phyloP scores from a whole-genome alignment of 305 asterid genomes.

The Ajuga reptans region DNA sequence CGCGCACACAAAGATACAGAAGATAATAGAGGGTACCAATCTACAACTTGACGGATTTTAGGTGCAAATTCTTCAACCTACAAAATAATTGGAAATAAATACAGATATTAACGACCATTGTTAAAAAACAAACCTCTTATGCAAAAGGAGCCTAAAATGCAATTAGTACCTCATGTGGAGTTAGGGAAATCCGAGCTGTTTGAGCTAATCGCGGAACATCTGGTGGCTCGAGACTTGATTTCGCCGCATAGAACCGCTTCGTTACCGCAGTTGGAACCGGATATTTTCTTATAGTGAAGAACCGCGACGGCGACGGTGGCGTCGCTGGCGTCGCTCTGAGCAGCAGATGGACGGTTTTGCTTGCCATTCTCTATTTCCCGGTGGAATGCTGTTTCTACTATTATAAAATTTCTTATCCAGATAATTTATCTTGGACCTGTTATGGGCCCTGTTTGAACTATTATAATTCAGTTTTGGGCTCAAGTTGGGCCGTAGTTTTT shows the following conservation, averaged over 20 bases:
- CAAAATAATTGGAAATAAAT: not conserved
- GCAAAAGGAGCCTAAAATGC: not conserved
- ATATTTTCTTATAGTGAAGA: constrained; percentile 25
- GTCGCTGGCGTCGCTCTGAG: constrained; percentile 24
- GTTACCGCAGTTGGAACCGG: constrained; percentile 1
- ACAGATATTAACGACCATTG: not conserved
- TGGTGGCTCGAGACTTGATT: constrained; percentile 60
- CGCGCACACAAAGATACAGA: not conserved
- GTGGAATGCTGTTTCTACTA: not conserved
- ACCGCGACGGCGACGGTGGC: constrained; percentile 11
- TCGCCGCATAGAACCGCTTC: constrained; percentile 33
- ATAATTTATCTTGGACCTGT: not conserved
- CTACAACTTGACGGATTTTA: constrained; percentile 72
- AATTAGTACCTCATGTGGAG: constrained; percentile 37
- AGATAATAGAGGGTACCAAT: constrained; percentile 42
- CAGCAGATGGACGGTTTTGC: constrained; percentile 36
- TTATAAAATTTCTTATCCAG: not conserved
- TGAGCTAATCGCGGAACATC: constrained; percentile 62
- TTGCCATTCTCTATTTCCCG: constrained; percentile 35
- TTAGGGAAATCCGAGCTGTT: constrained; percentile 84
- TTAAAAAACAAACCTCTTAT: not conserved
- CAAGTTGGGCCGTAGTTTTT: too few species aligned
- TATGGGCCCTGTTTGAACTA: not conserved
- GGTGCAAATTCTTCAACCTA: constrained; percentile 82
- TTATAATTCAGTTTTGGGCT: not conserved